These are phyloP conservation scores for Pichia cephalocereana DNA, from an alignment of 805 yeast species.

Conservation along the genomic window DNA sequence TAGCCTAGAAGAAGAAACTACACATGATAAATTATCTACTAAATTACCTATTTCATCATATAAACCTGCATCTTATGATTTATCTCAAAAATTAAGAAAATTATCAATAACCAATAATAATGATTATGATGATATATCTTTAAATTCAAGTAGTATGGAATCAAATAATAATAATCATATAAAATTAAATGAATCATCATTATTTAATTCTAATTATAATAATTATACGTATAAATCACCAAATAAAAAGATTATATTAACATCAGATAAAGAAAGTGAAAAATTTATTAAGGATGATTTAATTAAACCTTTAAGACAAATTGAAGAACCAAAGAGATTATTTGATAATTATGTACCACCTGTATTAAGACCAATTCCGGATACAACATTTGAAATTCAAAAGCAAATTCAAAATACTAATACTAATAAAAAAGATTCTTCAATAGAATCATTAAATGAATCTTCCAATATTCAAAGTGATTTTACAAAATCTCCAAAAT, in stretches of 20 bases:
- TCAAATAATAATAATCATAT: not conserved
- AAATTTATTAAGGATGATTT: not conserved
- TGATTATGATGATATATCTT: not conserved
- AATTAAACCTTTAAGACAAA: constrained; percentile 25
- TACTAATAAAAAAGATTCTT: not conserved
- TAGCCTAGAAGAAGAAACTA: constrained; percentile 15
- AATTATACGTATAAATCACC: not conserved
- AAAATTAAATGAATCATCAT: not conserved
- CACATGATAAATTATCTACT: too few species aligned
- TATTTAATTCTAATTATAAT: not conserved
- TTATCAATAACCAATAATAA: constrained; percentile 13
- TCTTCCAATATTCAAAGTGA: not conserved
- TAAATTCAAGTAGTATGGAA: not conserved
- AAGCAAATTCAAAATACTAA: not conserved
- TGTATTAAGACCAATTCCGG: constrained; percentile 34
- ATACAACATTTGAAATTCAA: not conserved
- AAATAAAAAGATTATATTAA: constrained; percentile 4
- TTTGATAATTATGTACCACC: constrained; percentile 41
- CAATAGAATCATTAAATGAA: not conserved
- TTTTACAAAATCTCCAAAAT: not conserved
- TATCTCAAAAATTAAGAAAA: constrained; percentile 31
- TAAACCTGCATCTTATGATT: constrained; percentile 40
- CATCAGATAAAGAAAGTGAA: constrained; percentile 1
- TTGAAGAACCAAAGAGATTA: constrained; percentile 37
- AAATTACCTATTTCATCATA: constrained; percentile 18